Percentiles rank a stretch among this genome's conserved stretches.
Evolutionary conservation across 176 grass and related monocot species (phyloP).

Genomic region (Oryza meyeriana): DNA sequence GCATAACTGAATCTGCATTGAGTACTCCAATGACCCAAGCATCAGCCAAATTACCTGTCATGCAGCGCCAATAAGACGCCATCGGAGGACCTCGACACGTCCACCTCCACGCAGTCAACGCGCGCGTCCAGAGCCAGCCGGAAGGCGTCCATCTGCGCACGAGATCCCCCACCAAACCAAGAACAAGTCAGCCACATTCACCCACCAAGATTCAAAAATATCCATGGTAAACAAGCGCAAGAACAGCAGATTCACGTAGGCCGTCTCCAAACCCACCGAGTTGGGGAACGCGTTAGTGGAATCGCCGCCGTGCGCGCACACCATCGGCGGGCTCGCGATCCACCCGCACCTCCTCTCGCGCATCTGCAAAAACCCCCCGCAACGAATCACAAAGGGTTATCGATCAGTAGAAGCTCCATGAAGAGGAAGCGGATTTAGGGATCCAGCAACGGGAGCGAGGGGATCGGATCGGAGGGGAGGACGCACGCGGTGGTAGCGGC

Average conservation of each 20-base stretch:
- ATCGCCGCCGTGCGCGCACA: constrained; percentile 86
- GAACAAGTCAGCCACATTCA: not conserved
- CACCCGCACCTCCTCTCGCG: constrained; percentile 75
- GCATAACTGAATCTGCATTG: not conserved
- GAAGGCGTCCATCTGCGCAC: constrained; percentile 71
- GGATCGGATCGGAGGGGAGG: not conserved
- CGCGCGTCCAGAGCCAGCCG: constrained; percentile 53
- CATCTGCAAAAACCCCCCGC: constrained; percentile 35
- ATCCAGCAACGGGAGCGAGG: not conserved
- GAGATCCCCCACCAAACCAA: not conserved
- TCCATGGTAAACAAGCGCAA: not conserved
- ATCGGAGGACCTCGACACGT: constrained; percentile 76
- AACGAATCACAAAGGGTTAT: not conserved
- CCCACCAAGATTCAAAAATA: not conserved
- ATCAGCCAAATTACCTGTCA: constrained; percentile 56
- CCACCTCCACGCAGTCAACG: constrained; percentile 89
- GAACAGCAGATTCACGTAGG: not conserved
- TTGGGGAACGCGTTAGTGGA: constrained; percentile 68
- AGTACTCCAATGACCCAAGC: not conserved
- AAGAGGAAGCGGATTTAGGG: not conserved
- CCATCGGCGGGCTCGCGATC: constrained; percentile 65
- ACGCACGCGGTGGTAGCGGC: constrained; percentile 63
- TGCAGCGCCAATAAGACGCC: constrained; percentile 72
- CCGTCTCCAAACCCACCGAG: constrained; percentile 34
- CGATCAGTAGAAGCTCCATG: not conserved